Evolutionary conservation across 2,329 filamentous ascomycete species (phyloP).

Genomic region (Emergomyces orientalis): DNA sequence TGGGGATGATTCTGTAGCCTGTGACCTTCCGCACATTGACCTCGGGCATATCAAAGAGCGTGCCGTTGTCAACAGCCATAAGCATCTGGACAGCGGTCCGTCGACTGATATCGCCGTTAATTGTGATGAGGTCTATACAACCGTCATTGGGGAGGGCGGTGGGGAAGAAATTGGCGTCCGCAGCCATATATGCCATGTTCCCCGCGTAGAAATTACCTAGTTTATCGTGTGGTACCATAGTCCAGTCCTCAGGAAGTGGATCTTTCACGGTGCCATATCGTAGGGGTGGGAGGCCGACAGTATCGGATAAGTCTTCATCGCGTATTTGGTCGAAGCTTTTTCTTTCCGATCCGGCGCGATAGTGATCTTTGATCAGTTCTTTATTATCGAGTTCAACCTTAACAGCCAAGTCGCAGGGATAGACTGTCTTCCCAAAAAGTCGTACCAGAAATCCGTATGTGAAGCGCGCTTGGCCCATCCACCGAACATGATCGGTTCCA

Average conservation of each 20-base stretch:
- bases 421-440: constrained; percentile 64
- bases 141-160: constrained; percentile 76
- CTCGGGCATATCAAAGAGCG: constrained; percentile 68
- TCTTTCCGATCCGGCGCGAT: constrained; percentile 44
- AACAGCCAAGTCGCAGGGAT: constrained; percentile 81
- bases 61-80: constrained; percentile 59
- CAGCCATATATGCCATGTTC: constrained; percentile 89
- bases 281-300: constrained; percentile 58
- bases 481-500: constrained; percentile 79
- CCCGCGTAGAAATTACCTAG: constrained; percentile 90
- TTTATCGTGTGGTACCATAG: constrained; percentile 61
- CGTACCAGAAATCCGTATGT: constrained; percentile 74
- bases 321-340: constrained; percentile 17
- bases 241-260: constrained; percentile 67
- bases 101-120: constrained; percentile 65
- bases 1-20: constrained; percentile 79
- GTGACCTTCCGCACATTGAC: constrained; percentile 75
- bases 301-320: constrained; percentile 33
- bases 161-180: constrained; percentile 73
- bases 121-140: constrained; percentile 71
- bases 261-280: constrained; percentile 73
- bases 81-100: constrained; percentile 60
- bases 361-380: constrained; percentile 61
- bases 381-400: constrained; percentile 76
- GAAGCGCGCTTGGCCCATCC: constrained; percentile 84